Base-by-base conservation (phyloP, 352 stramenopile genomes). In the Phytophthora chlamydospora region DNA sequence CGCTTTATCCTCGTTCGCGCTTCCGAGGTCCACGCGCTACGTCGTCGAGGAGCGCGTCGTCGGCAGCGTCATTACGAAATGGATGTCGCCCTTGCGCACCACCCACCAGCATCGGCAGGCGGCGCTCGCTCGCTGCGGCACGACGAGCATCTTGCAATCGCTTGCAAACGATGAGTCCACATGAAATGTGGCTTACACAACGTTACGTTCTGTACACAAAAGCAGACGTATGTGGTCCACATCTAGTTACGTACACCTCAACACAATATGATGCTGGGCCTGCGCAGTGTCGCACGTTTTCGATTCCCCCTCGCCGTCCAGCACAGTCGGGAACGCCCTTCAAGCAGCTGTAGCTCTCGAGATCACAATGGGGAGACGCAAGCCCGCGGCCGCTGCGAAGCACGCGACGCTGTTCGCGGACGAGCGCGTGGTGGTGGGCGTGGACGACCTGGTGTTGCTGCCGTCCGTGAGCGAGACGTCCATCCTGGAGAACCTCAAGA, bases 401-500 rank as follows among this genome's bases (percentile, higher is more conserved):
- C 51, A 66, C 21, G 46, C 58, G 32, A 34, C 50, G 27, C 60
- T 80, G 24, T 88, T 83, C 58, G 68, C 71, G 10, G 75, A 89
- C n/a, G 83, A 92, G 60, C 83, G 83, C 53, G 73, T 79, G 21
- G 60, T 92, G 13, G 75, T 94, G 21, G 85, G 85, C 46, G 85
- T 94, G 16, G 80, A 96, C 47, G 88, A 96, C 53, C 76, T 96
- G 58, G 86, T 96, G 59, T 62, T 96, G 31, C 63, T 96, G 35
- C 53, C 62, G 9, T 72, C 75, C 10, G 83, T 96, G 54, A 87
- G 62, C 29, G 88, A 96, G 63, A 83, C 67, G 39, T 78, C 83
- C 36, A 95, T 96, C 64, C 75, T 96, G 14, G 86, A 95, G 67
- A 96, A 96, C 74, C 77, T 96, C 62, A 95, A 96, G 65, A 83